phyloP scores from a whole-genome alignment of 352 stramenopile genomes.

The Phytophthora nicotianae region DNA sequence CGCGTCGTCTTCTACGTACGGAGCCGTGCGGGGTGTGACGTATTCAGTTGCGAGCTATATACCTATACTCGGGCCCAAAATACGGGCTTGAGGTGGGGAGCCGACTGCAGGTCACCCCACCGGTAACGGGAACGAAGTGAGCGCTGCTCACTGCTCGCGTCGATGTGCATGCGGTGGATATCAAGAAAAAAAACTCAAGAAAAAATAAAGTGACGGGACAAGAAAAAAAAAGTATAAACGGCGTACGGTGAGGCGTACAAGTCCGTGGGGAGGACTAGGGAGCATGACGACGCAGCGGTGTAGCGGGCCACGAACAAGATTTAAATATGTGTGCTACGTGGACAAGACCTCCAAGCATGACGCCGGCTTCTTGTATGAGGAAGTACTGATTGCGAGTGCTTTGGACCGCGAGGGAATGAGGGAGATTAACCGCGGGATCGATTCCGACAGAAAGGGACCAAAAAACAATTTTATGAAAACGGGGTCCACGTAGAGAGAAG shows the following conservation, averaged over 20 bases:
- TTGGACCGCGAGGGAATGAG: slow-evolving; percentile 41
- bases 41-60: slow-evolving; percentile 66
- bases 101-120: slow-evolving; percentile 43
- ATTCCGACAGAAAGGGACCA: slow-evolving; percentile 42
- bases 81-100: slow-evolving; percentile 58
- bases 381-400: slow-evolving; percentile 39
- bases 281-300: slow-evolving; percentile 32
- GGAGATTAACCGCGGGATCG: slow-evolving; percentile 17
- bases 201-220: slow-evolving; percentile 37
- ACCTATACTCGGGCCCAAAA: slow-evolving; percentile 71
- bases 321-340: slow-evolving; percentile 41
- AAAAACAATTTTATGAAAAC: slow-evolving; percentile 28
- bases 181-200: slow-evolving; percentile 24
- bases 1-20: slow-evolving; percentile 72
- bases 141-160: slow-evolving; percentile 14
- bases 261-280: slow-evolving; percentile 27
- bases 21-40: slow-evolving; percentile 54
- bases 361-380: slow-evolving; percentile 24
- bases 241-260: slow-evolving; percentile 23
- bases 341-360: slow-evolving; percentile 41
- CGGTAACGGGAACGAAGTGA: slow-evolving; percentile 44
- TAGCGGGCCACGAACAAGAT: slow-evolving; percentile 19
- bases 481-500: slow-evolving; percentile 38
- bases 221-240: slow-evolving; percentile 38
- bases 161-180: slow-evolving; percentile 33